Evolutionary conservation across 2,329 filamentous ascomycete genomes (phyloP).

Genomic region (Fusarium chlamydosporum): DNA sequence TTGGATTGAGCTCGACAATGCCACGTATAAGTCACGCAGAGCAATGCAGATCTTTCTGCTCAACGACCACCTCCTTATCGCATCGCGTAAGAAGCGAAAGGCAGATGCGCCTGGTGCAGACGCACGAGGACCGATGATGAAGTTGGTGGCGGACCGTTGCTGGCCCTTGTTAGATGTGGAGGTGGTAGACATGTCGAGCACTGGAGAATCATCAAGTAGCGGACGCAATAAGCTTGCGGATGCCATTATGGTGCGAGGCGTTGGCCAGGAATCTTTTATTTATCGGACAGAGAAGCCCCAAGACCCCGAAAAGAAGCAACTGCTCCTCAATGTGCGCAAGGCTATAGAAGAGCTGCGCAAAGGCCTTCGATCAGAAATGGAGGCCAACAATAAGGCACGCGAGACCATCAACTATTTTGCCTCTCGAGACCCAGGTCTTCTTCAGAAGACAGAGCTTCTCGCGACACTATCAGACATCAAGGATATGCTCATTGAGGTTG

Average conservation of each 20-base stretch:
- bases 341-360: conserved; percentile 93
- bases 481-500: conserved; percentile 93
- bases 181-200: conserved; percentile 86
- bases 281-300: conserved; percentile 90
- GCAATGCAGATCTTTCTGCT: conserved; percentile 92
- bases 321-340: conserved; percentile 92
- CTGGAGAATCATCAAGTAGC: conserved; percentile 66
- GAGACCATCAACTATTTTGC: conserved; percentile 91
- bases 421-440: conserved; percentile 79
- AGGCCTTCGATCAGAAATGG: conserved; percentile 85
- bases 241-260: conserved; percentile 88
- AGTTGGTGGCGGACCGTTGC: conserved; percentile 92
- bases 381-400: conserved; percentile 85
- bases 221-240: conserved; percentile 77
- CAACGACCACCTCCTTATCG: conserved; percentile 94
- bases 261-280: conserved; percentile 92
- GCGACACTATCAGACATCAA: conserved; percentile 84
- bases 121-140: conserved; percentile 71
- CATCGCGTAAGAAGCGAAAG: conserved; percentile 92
- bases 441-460: conserved; percentile 84
- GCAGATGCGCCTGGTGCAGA: conserved; percentile 72
- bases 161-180: conserved; percentile 95
- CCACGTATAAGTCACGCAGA: conserved; percentile 93
- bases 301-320: conserved; percentile 80
- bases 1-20: conserved; percentile 97